Evolutionary conservation across 306 rosid genomes (phyloP), one percentile per base, ranked within the genome.

Genomic region (Acacia crassicarpa): DNA sequence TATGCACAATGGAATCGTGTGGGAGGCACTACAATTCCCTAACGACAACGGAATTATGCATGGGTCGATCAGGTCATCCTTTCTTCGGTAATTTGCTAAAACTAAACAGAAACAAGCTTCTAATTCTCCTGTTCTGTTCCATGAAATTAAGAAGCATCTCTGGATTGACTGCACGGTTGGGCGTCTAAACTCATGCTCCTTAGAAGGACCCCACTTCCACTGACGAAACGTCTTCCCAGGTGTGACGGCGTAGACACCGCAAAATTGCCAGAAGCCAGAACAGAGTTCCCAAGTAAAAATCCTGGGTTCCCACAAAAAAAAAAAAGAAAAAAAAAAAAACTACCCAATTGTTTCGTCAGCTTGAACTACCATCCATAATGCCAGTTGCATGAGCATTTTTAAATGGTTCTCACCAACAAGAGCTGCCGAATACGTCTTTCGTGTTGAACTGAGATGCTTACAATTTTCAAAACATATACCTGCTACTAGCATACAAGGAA

Each of bases 401-500:
- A 81, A 62, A 75, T 79, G 78, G 84, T 75, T 87, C 75, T 81
- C 77, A 70, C 86, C 80, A 82, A 77, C 83, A 83, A 73, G 72
- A 77, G 78, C 82, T 62, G 79, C 44, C 44, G 38, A 48, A 80
- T 72, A 19, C 65, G 84, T 30, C 77, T 67, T 76, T 13, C n/a
- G 38, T 23, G 16, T 35, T 44, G 48, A 75, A 79, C 83, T 71
- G 84, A 78, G 74, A 84, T 68, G 84, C 88, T 80, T 63, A 81
- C 71, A 87, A 85, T 54, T 59, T 59, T 82, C 85, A 83, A 78
- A 68, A 85, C 86, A 80, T 71, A 74, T 65, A 73, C 77, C 89
- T 62, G 81, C 83, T 72, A 78, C 38, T 83, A 86, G 91, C 51
- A 87, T 87, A 90, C 89, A 89, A 59, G 17, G 66, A 59, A 79